Conservation (phyloP, 148 eudicot species). For the Hydrangea macrophylla region DNA sequence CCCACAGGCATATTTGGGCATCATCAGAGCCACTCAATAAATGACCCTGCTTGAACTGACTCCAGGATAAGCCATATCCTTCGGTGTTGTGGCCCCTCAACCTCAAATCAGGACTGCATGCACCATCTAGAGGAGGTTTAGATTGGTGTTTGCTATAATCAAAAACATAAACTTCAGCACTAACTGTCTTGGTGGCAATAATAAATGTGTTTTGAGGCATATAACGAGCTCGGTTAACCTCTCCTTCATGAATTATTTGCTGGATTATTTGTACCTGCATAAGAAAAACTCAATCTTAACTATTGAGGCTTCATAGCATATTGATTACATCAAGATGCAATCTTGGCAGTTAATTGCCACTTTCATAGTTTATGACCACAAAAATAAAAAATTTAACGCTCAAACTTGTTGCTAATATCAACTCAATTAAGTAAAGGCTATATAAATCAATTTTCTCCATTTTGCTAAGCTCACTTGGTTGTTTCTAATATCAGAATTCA, state of each 20-base stretch:
- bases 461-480: too few species aligned
- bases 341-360: not conserved
- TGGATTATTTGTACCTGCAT: conserved; percentile 86
- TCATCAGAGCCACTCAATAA: conserved; percentile 80
- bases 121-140: conserved; percentile 75
- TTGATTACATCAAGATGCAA: not conserved
- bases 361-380: too few species aligned
- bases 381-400: too few species aligned
- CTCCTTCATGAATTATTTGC: conserved; percentile 90
- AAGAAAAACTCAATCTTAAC: not conserved
- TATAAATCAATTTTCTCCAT: too few species aligned
- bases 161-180: conserved; percentile 83
- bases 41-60: conserved; percentile 66
- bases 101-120: conserved; percentile 77
- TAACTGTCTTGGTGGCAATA: conserved; percentile 83
- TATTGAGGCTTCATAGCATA: not conserved
- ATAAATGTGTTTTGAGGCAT: conserved; percentile 90
- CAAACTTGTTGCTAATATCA: too few species aligned
- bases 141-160: conserved; percentile 91
- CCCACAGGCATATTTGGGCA: conserved; percentile 83
- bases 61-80: conserved; percentile 85
- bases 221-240: conserved; percentile 89
- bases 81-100: conserved; percentile 81
- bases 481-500: too few species aligned
- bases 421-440: too few species aligned